Evolutionary conservation across 2,329 filamentous ascomycete species (phyloP), one percentile per base, ranked within the genome.

Genomic region (Fusarium algeriense): DNA sequence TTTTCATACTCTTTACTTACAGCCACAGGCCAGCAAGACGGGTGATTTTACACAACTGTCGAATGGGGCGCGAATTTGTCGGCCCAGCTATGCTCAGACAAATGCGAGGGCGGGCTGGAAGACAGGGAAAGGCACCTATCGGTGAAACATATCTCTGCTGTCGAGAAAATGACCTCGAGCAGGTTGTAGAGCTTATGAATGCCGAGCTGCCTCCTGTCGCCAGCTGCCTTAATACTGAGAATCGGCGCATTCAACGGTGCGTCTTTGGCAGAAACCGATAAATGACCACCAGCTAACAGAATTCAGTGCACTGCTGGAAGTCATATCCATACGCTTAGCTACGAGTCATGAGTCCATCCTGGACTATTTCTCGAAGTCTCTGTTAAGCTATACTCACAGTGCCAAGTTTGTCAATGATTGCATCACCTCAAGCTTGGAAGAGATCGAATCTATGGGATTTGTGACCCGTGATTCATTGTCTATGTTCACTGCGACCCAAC

Each of bases 101-200:
- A 80, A 95, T 94, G 92, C 88, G 92, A 76, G 92, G 92, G 5
- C 87, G 92, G 66, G 92, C 92, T 23, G 92, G 92, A 10, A 87
- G 92, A 58, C 94, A 94, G 80, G 92, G 92, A 52, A 94, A 93
- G 76, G 91, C 93, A 60, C 91, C 92, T 54, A 83, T 92, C 49
- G 92, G 92, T 4, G 92, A 94, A 81, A 94, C 91, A 3, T 94
- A 92, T 77, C 82, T 94, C 2, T 94, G 92, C 77, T 94, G 92
- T 75, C 87, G 89, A 34, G 87, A 89, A 74, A 80, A 84, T 13
- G 92, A 94, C 72, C 80, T 94, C 17, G 90, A 93, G 75, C 88
- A 88, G 19, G 91, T 94, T 7, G 85, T 91, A 35, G 88, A 91
- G 61, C 82, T 94, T 41, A 88, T 94, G 84, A 88, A 92, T 75